Evolutionary conservation across 2,329 filamentous ascomycete species (phyloP), one percentile per base, ranked within the genome.

Genomic region (Alternaria solani): DNA sequence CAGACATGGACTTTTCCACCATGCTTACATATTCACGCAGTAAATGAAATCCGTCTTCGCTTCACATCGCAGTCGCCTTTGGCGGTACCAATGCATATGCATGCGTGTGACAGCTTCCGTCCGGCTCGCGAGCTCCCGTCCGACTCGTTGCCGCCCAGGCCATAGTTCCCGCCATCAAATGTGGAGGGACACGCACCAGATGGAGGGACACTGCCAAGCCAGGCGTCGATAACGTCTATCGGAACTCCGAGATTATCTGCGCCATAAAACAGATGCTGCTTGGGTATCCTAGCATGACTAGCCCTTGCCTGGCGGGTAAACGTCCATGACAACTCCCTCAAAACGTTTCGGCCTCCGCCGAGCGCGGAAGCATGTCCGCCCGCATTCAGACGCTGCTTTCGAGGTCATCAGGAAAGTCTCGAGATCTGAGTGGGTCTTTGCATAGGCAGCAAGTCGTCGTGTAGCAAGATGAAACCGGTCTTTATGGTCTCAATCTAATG

Each of bases 201-300:
- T 23, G 34, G 28, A 32, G 18, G 14, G 20, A 28, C 23, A 49
- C 14, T 42, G 39, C 46, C 51, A 55, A 51, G 36, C 11, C 26
- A 12, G 39, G 26, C 51, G 38, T 47, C 57, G 53, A 62, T 51
- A 60, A 56, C 52, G 56, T 51, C 60, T 59, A 32, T 34, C 52
- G 60, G 56, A 51, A 23, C 39, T 46, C 18, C 38, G 32, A 44
- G 34, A 51, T 59, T 43, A 32, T n/a, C 14, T 51, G 57, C 46
- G 46, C 52, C 46, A 57, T 49, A 8, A 14, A 34, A 14, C 30
- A 16, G 38, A 25, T 46, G 26, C 18, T 59, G 32, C 44, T 38
- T 55, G 49, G 25, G 5, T 41, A 32, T 48, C 38, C 51, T 36
- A 25, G 51, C 23, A 47, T 28, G 11, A 36, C n/a, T 8, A 49